These are phyloP conservation scores for Pythium phragmiticola DNA, from an alignment of 352 stramenopile species.

Conservation along the genomic window DNA sequence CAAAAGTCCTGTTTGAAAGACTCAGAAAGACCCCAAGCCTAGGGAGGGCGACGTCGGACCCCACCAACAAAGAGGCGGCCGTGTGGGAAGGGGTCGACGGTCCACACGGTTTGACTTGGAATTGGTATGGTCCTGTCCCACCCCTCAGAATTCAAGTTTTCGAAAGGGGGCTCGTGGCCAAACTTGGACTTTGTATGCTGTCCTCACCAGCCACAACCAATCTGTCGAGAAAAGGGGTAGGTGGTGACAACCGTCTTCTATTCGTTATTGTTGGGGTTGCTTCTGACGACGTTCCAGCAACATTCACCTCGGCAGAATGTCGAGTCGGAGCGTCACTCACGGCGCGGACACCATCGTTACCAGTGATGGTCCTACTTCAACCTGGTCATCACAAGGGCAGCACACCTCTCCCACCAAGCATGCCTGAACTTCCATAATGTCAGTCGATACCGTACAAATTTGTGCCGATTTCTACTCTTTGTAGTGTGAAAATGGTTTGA, in stretches of 20 bases:
- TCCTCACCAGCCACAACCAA: conserved; percentile 2
- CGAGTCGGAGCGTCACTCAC: neutral
- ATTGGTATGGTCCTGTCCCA: conserved; percentile 21
- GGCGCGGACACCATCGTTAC: neutral
- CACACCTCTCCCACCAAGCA: neutral
- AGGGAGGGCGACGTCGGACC: conserved; percentile 21
- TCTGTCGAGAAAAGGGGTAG: conserved; percentile 23
- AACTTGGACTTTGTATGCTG: conserved; percentile 27
- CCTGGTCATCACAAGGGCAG: neutral
- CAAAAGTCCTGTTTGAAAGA: conserved; percentile 22
- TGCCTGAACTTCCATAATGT: neutral
- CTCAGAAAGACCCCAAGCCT: conserved; percentile 1
- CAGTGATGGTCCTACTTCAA: conserved; percentile 1
- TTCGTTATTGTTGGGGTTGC: neutral
- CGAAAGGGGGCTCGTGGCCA: conserved; percentile 19
- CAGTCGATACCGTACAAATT: neutral
- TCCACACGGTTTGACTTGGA: conserved; percentile 12
- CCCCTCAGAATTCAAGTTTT: conserved; percentile 26
- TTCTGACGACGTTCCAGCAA: conserved; percentile 21
- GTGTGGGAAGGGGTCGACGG: conserved; percentile 23
- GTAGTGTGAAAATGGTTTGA: neutral
- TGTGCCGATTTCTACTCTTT: neutral
- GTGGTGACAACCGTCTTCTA: conserved; percentile 8
- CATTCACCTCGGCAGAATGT: neutral
- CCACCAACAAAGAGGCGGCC: conserved; percentile 27